phyloP scores from a whole-genome alignment of 345 rosid species.

The Nasturtium officinale region DNA sequence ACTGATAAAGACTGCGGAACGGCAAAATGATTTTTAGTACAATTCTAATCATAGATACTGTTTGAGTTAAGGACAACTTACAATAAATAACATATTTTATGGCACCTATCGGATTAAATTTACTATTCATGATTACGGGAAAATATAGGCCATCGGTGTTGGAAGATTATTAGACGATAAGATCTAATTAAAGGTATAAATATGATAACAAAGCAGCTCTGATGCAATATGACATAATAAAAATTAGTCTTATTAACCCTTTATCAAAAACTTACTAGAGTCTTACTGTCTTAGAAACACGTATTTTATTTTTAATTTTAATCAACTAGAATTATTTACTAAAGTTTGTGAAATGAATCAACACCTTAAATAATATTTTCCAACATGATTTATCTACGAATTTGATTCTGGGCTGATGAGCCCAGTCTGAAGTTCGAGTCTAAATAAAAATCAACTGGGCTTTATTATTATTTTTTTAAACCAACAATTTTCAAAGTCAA shows the following conservation, averaged over 20 bases:
- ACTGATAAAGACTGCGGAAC: too few species aligned
- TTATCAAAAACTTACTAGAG: too few species aligned
- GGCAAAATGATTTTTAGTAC: too few species aligned
- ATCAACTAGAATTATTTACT: too few species aligned
- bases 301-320: too few species aligned
- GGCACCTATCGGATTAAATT: neutral
- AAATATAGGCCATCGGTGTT: neutral
- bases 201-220: neutral
- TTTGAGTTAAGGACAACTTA: conserved; percentile 23
- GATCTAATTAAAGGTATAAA: neutral
- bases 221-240: neutral
- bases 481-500: neutral
- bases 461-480: conserved; percentile 5
- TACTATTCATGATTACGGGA: neutral
- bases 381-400: neutral
- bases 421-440: neutral
- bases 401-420: conserved; percentile 6
- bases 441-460: conserved; percentile 20
- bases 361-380: neutral
- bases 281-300: too few species aligned
- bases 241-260: too few species aligned
- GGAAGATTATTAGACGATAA: neutral
- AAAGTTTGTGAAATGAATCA: neutral
- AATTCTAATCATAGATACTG: conserved; percentile 1
- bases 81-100: too few species aligned